A percentile compares a stretch with the other conserved stretches of the same genome.
Evolutionary conservation across 1,139 yeast species (phyloP).

Genomic region (Protomyces macrosporus): DNA sequence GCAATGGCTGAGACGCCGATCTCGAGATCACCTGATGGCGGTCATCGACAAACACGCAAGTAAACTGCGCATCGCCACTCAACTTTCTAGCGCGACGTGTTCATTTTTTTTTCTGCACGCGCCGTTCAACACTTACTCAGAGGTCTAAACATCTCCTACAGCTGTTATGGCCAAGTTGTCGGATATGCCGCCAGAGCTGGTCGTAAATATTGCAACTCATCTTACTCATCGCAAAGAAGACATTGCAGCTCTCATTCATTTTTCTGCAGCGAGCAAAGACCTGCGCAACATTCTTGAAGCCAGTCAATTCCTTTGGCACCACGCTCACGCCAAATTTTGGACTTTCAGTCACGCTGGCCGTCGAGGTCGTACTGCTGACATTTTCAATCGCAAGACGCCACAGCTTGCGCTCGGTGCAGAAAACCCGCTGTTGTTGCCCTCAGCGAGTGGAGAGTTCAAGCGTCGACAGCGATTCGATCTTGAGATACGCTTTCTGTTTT

Average conservation of each 20-base stretch:
- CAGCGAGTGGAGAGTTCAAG: too few relatives aligned
- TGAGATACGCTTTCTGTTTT: too few relatives aligned
- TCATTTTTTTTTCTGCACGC: too few relatives aligned
- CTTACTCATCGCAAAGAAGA: neutral
- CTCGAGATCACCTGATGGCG: too few relatives aligned
- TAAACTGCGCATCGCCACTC: too few relatives aligned
- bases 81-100: too few relatives aligned
- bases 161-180: neutral
- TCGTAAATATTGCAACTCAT: neutral
- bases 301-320: neutral
- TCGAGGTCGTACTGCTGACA: neutral
- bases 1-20: too few relatives aligned
- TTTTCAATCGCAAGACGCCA: neutral
- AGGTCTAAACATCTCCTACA: too few relatives aligned
- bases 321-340: neutral
- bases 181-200: neutral
- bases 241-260: neutral
- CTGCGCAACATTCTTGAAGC: neutral
- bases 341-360: neutral
- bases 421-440: too few relatives aligned
- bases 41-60: too few relatives aligned
- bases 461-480: too few relatives aligned
- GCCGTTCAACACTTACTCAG: too few relatives aligned
- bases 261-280: neutral
- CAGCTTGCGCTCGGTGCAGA: neutral